These are phyloP conservation scores for Naganishia randhawae DNA, from an alignment of 768 basidiomycete genomes.

Conservation along the genomic window DNA sequence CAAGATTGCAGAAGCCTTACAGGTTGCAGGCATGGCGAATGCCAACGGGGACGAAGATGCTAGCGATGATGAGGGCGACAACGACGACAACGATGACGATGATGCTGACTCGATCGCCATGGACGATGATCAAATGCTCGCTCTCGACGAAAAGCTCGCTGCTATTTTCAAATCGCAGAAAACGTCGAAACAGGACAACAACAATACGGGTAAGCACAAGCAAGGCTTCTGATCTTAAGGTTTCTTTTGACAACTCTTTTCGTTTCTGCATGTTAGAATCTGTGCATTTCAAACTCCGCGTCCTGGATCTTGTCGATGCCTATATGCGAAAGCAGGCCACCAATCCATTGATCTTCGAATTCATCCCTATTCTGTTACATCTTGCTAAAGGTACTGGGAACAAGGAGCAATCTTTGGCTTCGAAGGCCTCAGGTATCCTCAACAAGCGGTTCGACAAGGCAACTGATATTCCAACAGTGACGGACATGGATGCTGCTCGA, in stretches of 20 bases:
- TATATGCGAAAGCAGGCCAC: slow-evolving; percentile 73
- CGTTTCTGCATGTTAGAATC: slow-evolving; percentile 76
- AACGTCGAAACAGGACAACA: slow-evolving; percentile 59
- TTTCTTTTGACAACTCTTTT: slow-evolving; percentile 34
- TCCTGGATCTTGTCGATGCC: slow-evolving; percentile 87
- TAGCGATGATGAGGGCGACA: slow-evolving; percentile 62
- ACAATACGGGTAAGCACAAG: slow-evolving; percentile 58
- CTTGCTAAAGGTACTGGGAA: slow-evolving; percentile 63
- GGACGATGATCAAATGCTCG: slow-evolving; percentile 99
- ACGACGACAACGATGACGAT: slow-evolving; percentile 55
- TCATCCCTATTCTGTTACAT: slow-evolving; percentile 73
- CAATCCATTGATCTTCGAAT: slow-evolving; percentile 64
- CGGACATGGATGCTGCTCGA: slow-evolving; percentile 54
- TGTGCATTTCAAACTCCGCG: slow-evolving; percentile 91
- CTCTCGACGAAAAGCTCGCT: slow-evolving; percentile 85
- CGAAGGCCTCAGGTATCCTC: slow-evolving; percentile 79
- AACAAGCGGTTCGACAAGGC: slow-evolving; percentile 68
- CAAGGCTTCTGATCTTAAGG: slow-evolving; percentile 4
- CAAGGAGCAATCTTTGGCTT: slow-evolving; percentile 82
- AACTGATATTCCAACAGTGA: slow-evolving; percentile 61
- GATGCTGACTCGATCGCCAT: slow-evolving; percentile 55
- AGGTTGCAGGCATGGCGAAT: slow-evolving; percentile 50
- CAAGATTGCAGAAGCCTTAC: slow-evolving; percentile 57
- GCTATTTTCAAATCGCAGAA: slow-evolving; percentile 72
- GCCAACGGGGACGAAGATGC: slow-evolving; percentile 55